Evolutionary conservation across 176 grass and related monocot species (phyloP).

Genomic region (Triticum timopheevii): DNA sequence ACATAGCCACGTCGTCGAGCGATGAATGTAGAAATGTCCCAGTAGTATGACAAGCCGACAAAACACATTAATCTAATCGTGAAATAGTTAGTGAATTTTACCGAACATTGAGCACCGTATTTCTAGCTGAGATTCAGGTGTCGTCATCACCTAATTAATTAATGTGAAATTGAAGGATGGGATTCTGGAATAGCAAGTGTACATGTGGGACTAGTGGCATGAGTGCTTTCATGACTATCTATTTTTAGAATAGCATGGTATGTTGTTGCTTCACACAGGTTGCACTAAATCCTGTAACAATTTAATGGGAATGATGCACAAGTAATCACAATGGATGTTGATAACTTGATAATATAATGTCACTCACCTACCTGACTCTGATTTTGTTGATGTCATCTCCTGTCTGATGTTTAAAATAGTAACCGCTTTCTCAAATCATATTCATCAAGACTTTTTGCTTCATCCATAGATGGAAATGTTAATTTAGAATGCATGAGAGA

Average conservation of each 20-base stretch:
- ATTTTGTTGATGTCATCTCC: constrained; percentile 20
- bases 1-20: not conserved
- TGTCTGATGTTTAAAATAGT: not conserved
- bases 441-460: not conserved
- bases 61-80: not conserved
- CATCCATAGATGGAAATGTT: constrained; percentile 7
- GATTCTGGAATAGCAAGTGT: not conserved
- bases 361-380: not conserved
- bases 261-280: not conserved
- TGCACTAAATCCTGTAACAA: not conserved
- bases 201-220: not conserved
- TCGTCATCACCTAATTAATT: constrained; percentile 5
- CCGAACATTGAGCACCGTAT: not conserved
- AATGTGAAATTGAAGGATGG: constrained; percentile 8
- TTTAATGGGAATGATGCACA: not conserved
- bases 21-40: not conserved
- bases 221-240: not conserved
- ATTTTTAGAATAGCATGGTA: constrained; percentile 28
- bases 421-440: not conserved
- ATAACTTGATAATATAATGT: not conserved
- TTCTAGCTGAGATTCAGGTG: constrained; percentile 20
- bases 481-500: not conserved
- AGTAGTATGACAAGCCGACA: not conserved
- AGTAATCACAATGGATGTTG: constrained; percentile 3
- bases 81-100: not conserved